Evolutionary conservation across 352 stramenopile genomes (phyloP).

Genomic region (Globisporangium acanthophoron): DNA sequence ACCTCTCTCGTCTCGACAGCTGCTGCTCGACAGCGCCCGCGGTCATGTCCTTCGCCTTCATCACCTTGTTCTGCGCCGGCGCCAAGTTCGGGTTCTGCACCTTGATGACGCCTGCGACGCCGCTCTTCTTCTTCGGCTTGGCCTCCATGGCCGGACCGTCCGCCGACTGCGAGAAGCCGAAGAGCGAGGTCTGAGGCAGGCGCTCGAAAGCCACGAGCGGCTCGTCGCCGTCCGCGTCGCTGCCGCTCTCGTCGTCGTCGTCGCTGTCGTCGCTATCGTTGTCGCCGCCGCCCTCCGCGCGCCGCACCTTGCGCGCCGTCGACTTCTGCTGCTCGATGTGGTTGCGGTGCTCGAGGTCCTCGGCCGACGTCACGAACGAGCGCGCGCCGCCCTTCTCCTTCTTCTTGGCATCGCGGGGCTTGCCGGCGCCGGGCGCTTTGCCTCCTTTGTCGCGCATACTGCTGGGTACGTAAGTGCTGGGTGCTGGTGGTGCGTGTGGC

Average conservation of each 20-base stretch:
- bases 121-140: conserved; percentile 66
- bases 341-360: conserved; percentile 79
- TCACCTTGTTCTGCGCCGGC: conserved; percentile 69
- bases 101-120: conserved; percentile 65
- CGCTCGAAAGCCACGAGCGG: conserved; percentile 64
- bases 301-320: conserved; percentile 62
- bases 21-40: conserved; percentile 47
- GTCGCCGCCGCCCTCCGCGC: conserved; percentile 29
- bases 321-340: conserved; percentile 68
- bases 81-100: conserved; percentile 80
- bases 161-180: conserved; percentile 58
- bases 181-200: conserved; percentile 69
- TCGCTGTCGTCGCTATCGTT: conserved; percentile 42
- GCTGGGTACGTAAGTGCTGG: not conserved
- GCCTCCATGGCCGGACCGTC: conserved; percentile 51
- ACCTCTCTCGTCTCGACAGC: conserved; percentile 79
- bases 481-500: not conserved
- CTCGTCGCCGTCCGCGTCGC: conserved; percentile 39
- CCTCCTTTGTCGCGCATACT: conserved; percentile 61
- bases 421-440: conserved; percentile 34
- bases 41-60: conserved; percentile 86
- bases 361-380: conserved; percentile 78
- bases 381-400: conserved; percentile 71
- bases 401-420: conserved; percentile 37
- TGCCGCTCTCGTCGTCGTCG: conserved; percentile 21